Evolutionary conservation across 2,329 filamentous ascomycete species (phyloP).

Genomic region (Calonectria montana): DNA sequence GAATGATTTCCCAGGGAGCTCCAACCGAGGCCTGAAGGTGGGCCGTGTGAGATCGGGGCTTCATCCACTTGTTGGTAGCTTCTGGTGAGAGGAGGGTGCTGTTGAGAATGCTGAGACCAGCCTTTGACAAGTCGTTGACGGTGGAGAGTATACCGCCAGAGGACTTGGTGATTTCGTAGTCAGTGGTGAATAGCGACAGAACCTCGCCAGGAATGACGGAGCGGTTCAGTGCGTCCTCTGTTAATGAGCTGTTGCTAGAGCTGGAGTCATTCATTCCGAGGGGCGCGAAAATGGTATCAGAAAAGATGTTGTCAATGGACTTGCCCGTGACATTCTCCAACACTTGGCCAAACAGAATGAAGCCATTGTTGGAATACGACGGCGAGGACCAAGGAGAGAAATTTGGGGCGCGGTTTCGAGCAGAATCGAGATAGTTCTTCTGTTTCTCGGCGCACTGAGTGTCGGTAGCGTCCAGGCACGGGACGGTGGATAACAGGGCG

Average conservation of each 20-base stretch:
- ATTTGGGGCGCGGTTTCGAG: background rate
- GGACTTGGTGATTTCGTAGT: background rate
- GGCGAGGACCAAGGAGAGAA: background rate
- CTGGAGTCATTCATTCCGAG: constrained; percentile 21
- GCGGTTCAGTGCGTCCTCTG: background rate
- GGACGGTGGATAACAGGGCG: background rate
- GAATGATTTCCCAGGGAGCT: constrained; percentile 36
- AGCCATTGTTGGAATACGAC: background rate
- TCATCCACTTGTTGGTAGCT: constrained; percentile 31
- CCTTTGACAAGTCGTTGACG: constrained; percentile 24
- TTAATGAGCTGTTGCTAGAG: constrained; percentile 4
- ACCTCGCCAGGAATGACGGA: background rate
- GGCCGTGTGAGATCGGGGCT: constrained; percentile 33
- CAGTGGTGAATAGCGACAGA: background rate
- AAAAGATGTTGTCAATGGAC: background rate
- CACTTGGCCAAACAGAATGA: background rate
- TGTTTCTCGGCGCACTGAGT: background rate
- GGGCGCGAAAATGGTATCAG: constrained; percentile 15
- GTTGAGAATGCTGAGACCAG: constrained; percentile 36
- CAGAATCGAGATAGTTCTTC: background rate
- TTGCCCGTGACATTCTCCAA: background rate
- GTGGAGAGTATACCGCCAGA: constrained; percentile 32
- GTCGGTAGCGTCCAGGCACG: background rate
- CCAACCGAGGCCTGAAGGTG: constrained; percentile 31
- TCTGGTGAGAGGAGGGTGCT: constrained; percentile 24